These are phyloP conservation scores for Claviceps sp. DNA, from an alignment of 2,329 filamentous ascomycete species.

Conservation along the genomic window DNA sequence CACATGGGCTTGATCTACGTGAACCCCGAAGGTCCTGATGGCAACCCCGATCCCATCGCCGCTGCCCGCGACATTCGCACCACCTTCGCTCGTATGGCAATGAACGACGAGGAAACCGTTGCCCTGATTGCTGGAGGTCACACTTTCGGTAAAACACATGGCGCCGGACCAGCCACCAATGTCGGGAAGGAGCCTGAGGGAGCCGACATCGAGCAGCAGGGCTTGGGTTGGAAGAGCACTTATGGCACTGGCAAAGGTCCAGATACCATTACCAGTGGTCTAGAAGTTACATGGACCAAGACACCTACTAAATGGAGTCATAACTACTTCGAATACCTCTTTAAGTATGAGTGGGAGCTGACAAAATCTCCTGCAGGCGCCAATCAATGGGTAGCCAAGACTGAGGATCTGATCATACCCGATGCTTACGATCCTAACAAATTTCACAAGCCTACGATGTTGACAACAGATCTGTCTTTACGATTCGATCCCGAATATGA, in stretches of 20 bases:
- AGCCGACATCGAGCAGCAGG: constrained; percentile 50
- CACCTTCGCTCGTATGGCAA: constrained; percentile 68
- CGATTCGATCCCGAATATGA: constrained; percentile 59
- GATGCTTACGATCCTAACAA: constrained; percentile 56
- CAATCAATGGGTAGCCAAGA: constrained; percentile 65
- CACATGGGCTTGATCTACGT: constrained; percentile 70
- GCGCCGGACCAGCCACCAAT: constrained; percentile 50
- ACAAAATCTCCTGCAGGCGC: constrained; percentile 64
- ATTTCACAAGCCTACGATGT: constrained; percentile 64
- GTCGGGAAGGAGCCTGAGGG: constrained; percentile 55
- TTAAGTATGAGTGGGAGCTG: constrained; percentile 67
- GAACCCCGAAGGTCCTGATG: constrained; percentile 67
- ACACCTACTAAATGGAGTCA: constrained; percentile 67
- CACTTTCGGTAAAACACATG: constrained; percentile 71
- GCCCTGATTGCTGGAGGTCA: constrained; percentile 69
- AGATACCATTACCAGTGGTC: constrained; percentile 60
- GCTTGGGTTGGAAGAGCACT: constrained; percentile 59
- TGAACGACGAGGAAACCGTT: constrained; percentile 73
- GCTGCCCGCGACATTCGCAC: constrained; percentile 59
- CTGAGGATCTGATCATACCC: constrained; percentile 52
- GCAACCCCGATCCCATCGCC: constrained; percentile 54
- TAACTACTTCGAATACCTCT: constrained; percentile 61
- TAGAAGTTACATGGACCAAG: constrained; percentile 70
- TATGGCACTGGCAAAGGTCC: constrained; percentile 53
- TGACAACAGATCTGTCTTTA: constrained; percentile 62